phyloP scores from a whole-genome alignment of 352 stramenopile genomes.

The Globisporangium mamillatum region DNA sequence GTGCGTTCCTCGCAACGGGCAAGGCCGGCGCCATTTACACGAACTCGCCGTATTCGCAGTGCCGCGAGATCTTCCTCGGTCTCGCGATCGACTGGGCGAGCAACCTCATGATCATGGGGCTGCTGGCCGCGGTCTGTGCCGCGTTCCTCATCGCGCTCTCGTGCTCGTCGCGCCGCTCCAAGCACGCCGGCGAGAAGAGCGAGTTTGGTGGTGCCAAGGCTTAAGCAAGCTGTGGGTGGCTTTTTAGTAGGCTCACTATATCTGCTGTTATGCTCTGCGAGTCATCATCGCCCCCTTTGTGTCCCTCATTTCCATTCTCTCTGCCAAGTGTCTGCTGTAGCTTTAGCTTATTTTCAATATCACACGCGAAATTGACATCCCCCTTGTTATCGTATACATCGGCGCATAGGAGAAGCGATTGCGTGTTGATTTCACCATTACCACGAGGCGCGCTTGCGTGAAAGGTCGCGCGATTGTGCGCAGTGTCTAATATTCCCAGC shows the following conservation, averaged over 20 bases:
- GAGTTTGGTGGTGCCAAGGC: conserved; percentile 5
- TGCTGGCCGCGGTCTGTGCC: conserved; percentile 45
- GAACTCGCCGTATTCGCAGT: conserved; percentile 74
- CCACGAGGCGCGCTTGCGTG: background rate
- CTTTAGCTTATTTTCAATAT: background rate
- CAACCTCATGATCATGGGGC: conserved; percentile 49
- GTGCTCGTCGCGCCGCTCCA: conserved; percentile 54
- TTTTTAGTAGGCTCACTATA: background rate
- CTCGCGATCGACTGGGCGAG: conserved; percentile 62
- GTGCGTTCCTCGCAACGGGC: conserved; percentile 41
- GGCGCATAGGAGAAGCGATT: no score
- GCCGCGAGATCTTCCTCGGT: conserved; percentile 61
- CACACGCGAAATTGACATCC: background rate
- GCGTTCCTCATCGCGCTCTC: conserved; percentile 55
- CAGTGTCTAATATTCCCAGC: background rate
- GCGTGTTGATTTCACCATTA: background rate
- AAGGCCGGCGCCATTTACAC: conserved; percentile 46
- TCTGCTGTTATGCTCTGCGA: background rate
- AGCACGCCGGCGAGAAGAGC: conserved; percentile 11
- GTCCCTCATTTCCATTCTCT: background rate
- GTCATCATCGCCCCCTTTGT: background rate
- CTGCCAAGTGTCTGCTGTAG: background rate
- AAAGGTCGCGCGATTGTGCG: background rate
- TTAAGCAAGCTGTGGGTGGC: background rate
- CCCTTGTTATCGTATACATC: no score